phyloP scores from a whole-genome alignment of 2,329 filamentous ascomycete species.

The Aspergillus brunneoviolaceus region DNA sequence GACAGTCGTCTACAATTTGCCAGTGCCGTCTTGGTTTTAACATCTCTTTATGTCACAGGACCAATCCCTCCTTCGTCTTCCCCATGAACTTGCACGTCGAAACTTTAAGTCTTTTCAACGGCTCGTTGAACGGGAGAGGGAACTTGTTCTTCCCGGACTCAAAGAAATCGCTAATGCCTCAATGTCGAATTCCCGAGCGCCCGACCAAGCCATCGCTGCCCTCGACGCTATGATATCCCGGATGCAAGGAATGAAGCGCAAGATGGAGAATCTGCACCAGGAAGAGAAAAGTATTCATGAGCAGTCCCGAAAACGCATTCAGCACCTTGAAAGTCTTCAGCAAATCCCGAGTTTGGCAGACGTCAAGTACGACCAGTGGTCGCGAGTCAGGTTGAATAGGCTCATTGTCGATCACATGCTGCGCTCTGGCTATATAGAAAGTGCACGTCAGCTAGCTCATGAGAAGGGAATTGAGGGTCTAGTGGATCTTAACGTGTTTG shows the following conservation, averaged over 20 bases:
- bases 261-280: conserved; percentile 72
- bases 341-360: conserved; percentile 78
- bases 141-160: conserved; percentile 49
- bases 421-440: conserved; percentile 76
- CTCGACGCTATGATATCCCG: conserved; percentile 82
- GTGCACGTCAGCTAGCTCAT: conserved; percentile 70
- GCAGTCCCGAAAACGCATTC: conserved; percentile 72
- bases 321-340: conserved; percentile 79
- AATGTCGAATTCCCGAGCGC: conserved; percentile 60
- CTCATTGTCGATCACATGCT: conserved; percentile 91
- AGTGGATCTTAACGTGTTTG: conserved; percentile 86
- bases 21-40: conserved; percentile 6
- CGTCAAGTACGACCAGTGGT: conserved; percentile 92
- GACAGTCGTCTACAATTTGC: conserved; percentile 6
- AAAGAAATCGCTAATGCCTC: conserved; percentile 60
- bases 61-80: conserved; percentile 88
- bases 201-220: conserved; percentile 72
- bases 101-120: conserved; percentile 78
- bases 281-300: conserved; percentile 77
- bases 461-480: conserved; percentile 76
- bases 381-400: conserved; percentile 74
- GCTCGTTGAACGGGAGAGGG: conserved; percentile 49
- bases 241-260: conserved; percentile 84
- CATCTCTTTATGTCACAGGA: conserved; percentile 57
- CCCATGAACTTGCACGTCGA: conserved; percentile 86